These are phyloP conservation scores for Ophiostoma ulmi DNA, from an alignment of 2,329 filamentous ascomycete genomes.

Conservation along the genomic window DNA sequence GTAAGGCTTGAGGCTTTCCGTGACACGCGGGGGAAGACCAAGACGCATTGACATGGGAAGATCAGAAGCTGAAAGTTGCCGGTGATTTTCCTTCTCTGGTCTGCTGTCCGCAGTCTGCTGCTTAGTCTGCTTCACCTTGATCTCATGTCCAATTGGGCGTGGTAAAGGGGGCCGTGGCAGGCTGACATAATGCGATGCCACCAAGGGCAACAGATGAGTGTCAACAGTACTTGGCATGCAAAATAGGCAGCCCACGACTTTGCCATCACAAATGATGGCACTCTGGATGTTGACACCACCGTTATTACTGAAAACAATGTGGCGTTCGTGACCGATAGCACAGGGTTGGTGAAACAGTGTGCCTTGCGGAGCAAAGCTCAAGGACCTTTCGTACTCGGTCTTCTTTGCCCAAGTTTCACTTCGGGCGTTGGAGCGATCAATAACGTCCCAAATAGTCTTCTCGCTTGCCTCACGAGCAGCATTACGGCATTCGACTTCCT, in stretches of 20 bases:
- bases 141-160: neutral
- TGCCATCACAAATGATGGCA: neutral
- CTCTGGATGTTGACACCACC: neutral
- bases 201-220: neutral
- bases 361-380: neutral
- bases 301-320: neutral
- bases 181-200: neutral
- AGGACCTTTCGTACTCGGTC: neutral
- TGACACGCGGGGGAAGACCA: neutral
- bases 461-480: neutral
- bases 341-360: neutral
- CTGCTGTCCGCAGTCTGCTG: neutral
- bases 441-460: neutral
- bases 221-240: neutral
- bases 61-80: neutral
- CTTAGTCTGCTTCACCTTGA: neutral
- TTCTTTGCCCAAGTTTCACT: neutral
- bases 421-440: neutral
- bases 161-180: neutral
- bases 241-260: neutral
- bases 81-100: neutral
- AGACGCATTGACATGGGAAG: neutral
- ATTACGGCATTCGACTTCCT: neutral
- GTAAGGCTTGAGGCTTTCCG: neutral
- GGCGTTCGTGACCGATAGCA: neutral